These are phyloP conservation scores for Cladophialophora bantiana DNA, from an alignment of 2,329 filamentous ascomycete genomes.

Conservation along the genomic window DNA sequence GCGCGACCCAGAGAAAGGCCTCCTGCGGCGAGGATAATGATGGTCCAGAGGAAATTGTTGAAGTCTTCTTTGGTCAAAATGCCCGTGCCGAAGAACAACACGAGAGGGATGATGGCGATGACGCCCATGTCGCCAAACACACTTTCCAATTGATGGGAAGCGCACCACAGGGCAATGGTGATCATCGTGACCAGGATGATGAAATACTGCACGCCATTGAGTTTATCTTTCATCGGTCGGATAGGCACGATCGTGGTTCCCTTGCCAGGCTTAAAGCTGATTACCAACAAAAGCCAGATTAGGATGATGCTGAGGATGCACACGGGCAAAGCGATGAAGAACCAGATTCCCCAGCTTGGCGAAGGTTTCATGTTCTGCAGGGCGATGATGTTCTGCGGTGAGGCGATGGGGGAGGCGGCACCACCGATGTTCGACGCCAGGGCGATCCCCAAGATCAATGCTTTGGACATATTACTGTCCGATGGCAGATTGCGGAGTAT, in stretches of 20 bases:
- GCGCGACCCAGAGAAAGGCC: constrained; percentile 92
- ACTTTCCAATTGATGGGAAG: constrained; percentile 83
- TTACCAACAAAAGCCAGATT: constrained; percentile 86
- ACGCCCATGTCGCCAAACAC: constrained; percentile 98
- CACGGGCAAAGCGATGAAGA: constrained; percentile 92
- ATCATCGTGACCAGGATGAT: constrained; percentile 80
- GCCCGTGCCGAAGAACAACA: constrained; percentile 94
- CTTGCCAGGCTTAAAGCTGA: constrained; percentile 82
- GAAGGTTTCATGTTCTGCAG: constrained; percentile 92
- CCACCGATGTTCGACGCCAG: constrained; percentile 95
- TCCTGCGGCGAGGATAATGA: constrained; percentile 92
- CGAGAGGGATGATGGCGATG: constrained; percentile 92
- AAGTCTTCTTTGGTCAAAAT: constrained; percentile 99
- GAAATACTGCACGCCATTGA: constrained; percentile 90
- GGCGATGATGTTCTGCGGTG: constrained; percentile 95
- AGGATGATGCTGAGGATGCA: constrained; percentile 85
- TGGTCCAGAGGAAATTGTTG: constrained; percentile 99
- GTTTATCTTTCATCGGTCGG: constrained; percentile 84
- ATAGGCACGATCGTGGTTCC: constrained; percentile 92
- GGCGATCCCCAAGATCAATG: constrained; percentile 92
- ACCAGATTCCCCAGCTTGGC: constrained; percentile 95
- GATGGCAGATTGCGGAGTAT: constrained; percentile 91
- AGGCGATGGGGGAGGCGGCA: constrained; percentile 95
- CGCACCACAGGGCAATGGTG: constrained; percentile 92
- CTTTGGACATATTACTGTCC: constrained; percentile 92